Evolutionary conservation across 2,329 filamentous ascomycete species (phyloP).

Genomic region (Epichloe baconii): DNA sequence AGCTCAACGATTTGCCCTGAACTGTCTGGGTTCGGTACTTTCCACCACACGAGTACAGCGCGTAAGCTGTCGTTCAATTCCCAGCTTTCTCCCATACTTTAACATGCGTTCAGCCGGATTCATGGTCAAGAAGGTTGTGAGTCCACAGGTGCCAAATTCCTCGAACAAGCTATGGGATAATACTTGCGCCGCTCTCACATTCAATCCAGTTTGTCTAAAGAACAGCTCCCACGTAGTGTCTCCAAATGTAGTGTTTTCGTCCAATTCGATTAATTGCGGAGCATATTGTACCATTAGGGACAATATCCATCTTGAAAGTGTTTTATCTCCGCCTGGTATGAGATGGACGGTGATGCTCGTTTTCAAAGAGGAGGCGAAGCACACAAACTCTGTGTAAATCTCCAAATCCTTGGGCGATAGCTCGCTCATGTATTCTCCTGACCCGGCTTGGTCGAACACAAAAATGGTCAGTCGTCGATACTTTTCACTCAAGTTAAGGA

Average conservation of each 20-base stretch:
- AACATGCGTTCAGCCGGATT: constrained; percentile 11
- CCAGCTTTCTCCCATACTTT: constrained; percentile 15
- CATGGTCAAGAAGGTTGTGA: constrained; percentile 21
- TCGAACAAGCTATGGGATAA: constrained; percentile 15
- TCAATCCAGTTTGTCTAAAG: constrained; percentile 23
- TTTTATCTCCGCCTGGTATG: constrained; percentile 35
- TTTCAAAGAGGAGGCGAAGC: constrained; percentile 31
- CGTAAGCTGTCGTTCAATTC: constrained; percentile 13
- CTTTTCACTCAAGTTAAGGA: constrained; percentile 38
- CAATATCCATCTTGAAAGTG: constrained; percentile 41
- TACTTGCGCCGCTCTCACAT: constrained; percentile 23
- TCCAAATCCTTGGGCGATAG: constrained; percentile 27
- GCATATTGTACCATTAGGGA: constrained; percentile 35
- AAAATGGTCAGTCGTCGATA: constrained; percentile 60
- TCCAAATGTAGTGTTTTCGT: constrained; percentile 22
- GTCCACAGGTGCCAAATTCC: constrained; percentile 14
- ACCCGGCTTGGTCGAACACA: constrained; percentile 40
- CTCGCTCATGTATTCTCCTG: constrained; percentile 27
- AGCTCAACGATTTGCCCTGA: not conserved
- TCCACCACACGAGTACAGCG: not conserved
- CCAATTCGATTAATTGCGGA: constrained; percentile 13
- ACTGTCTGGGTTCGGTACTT: not conserved
- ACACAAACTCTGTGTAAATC: constrained; percentile 36
- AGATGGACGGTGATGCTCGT: constrained; percentile 29
- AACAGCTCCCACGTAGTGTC: constrained; percentile 29